Evolutionary conservation across 345 rosid species (phyloP), one percentile per base, ranked within the genome.

Genomic region (Noccaea bulbosa): DNA sequence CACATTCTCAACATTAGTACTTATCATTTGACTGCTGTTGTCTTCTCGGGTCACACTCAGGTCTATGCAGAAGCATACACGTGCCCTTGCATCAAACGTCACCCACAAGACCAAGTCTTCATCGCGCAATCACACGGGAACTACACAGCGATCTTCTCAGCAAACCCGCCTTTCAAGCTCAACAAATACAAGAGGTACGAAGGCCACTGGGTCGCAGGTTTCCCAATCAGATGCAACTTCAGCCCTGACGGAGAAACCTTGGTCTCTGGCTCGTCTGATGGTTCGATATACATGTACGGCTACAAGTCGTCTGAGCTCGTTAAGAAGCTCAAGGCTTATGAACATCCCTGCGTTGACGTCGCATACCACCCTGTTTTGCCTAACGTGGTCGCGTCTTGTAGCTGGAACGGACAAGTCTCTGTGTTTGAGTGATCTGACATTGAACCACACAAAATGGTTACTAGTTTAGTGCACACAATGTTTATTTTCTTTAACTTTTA

Each of bases 91-190:
- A 71, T 88, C 67, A 80, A 86, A 79, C 62, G 34, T 53, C 99
- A 89, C 67, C 99, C 91, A 1, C 65, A 70, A 33, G 95, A 88
- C 54, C 85, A 88, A 7, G 70, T 47, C 59, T 91, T 91, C 27
- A 80, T 91, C 22, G 92, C 93, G 8, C 96, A 88, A 72, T 94
- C 98, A 41, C 82, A 89, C 74, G 98, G 92, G 51, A 89, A 94
- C 72, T 94, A 91, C 66, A 75, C 88, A n/a, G 96, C 96, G n/a
- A 81, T 91, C 49, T 88, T 91, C 77, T 91, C 93, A 8, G 71
- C 87, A 37, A 79, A 41, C 52, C 85, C 92, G 33, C 96, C 98
- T 50, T 89, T 89, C 81, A 85, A 81, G 87, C 87, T 92, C 11
- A 86, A 91, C 84, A 94, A 87, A 72, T 94, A 82, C 64, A 82